phyloP scores from a whole-genome alignment of 2,329 filamentous ascomycete genomes.

The Teratosphaeriaceae sp. region DNA sequence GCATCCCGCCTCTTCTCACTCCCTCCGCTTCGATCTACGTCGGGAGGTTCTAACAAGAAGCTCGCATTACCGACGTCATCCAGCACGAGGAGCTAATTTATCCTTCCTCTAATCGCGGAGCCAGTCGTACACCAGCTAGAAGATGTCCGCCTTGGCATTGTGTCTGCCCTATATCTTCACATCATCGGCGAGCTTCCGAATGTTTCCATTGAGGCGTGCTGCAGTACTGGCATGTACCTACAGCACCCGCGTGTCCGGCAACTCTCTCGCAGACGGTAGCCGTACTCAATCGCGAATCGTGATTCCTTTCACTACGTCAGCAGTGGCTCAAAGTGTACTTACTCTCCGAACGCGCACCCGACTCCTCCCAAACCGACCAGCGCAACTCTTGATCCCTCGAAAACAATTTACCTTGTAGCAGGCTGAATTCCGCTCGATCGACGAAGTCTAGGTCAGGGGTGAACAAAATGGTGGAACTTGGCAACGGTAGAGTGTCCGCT shows the following conservation, averaged over 20 bases:
- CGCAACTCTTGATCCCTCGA: neutral
- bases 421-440: constrained; percentile 1
- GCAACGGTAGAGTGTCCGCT: constrained; percentile 1
- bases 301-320: constrained; percentile 17
- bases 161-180: constrained; percentile 9
- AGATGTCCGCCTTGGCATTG: constrained; percentile 14
- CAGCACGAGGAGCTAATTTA: constrained; percentile 18
- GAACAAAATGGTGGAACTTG: constrained; percentile 1
- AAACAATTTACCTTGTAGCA: neutral
- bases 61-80: constrained; percentile 19
- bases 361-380: constrained; percentile 1
- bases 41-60: constrained; percentile 8
- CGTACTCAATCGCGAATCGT: constrained; percentile 21
- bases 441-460: constrained; percentile 2
- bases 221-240: constrained; percentile 19
- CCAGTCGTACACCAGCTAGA: constrained; percentile 17
- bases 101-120: constrained; percentile 12
- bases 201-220: constrained; percentile 16
- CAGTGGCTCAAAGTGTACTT: neutral
- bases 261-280: constrained; percentile 6
- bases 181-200: constrained; percentile 11
- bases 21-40: neutral
- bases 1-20: neutral
- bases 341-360: neutral
- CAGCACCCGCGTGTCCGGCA: constrained; percentile 16